Evolutionary conservation across 2,329 filamentous ascomycete genomes (phyloP).

Genomic region (Pseudonectria buxi): DNA sequence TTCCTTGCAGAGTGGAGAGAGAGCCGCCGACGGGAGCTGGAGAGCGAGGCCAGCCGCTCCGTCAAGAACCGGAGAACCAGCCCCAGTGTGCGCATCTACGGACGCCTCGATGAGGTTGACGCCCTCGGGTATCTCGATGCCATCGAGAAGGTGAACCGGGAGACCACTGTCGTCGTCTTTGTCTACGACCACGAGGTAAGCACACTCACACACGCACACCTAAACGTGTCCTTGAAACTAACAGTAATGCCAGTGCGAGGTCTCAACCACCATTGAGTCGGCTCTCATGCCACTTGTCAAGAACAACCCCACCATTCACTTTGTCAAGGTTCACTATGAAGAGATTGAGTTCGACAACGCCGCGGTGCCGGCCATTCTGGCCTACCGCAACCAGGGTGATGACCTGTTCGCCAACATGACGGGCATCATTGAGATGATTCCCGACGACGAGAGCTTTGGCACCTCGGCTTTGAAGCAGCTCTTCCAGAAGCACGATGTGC

Average conservation of each 20-base stretch:
- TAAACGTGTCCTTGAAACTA: conserved; percentile 9
- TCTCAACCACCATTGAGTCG: conserved; percentile 71
- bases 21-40: conserved; percentile 69
- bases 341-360: conserved; percentile 93
- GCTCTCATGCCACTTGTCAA: conserved; percentile 70
- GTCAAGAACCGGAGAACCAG: conserved; percentile 63
- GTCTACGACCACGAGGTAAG: conserved; percentile 83
- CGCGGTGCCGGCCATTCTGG: conserved; percentile 78
- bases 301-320: conserved; percentile 65
- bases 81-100: conserved; percentile 72
- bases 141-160: conserved; percentile 77
- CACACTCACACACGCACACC: conserved; percentile 8
- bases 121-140: conserved; percentile 91
- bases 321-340: conserved; percentile 84
- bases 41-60: conserved; percentile 49
- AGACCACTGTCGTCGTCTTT: conserved; percentile 85
- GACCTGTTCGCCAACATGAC: conserved; percentile 84
- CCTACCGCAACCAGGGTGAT: conserved; percentile 74
- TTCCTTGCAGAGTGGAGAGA: conserved; percentile 86
- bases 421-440: conserved; percentile 80
- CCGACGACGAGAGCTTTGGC: conserved; percentile 56
- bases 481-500: conserved; percentile 45
- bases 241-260: conserved; percentile 56
- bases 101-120: conserved; percentile 76
- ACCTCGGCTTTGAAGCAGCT: conserved; percentile 46